Percentiles rank a stretch among this genome's conserved stretches.
These are phyloP conservation scores for Extremus antarcticus DNA, from an alignment of 495 filamentous ascomycete species.

Conservation along the genomic window DNA sequence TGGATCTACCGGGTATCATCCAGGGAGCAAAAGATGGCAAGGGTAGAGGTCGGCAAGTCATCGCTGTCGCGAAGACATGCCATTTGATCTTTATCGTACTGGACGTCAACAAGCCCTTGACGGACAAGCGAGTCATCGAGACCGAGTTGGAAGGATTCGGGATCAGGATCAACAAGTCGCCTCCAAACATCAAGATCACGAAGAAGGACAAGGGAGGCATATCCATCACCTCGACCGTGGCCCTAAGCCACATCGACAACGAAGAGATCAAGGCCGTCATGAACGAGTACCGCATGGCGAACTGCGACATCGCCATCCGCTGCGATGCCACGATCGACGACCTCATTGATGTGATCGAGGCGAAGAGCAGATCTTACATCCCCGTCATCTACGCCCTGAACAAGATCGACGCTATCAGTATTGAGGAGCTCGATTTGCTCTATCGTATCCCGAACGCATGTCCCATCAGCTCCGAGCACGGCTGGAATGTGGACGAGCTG, in stretches of 20 bases:
- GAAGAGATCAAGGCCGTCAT: constrained; percentile 98
- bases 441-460: constrained; percentile 95
- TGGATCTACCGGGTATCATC: constrained; percentile 97
- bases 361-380: constrained; percentile 90
- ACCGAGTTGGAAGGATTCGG: constrained; percentile 95
- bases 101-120: constrained; percentile 95
- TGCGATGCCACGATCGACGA: constrained; percentile 91
- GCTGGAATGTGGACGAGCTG: constrained; percentile 96
- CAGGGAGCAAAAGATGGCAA: constrained; percentile 97
- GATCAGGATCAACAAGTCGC: constrained; percentile 93
- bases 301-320: constrained; percentile 94
- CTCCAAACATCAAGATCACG: constrained; percentile 94
- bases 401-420: constrained; percentile 97
- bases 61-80: constrained; percentile 97
- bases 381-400: constrained; percentile 97
- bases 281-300: constrained; percentile 90
- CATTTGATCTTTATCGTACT: constrained; percentile 98
- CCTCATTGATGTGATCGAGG: constrained; percentile 90
- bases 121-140: constrained; percentile 95
- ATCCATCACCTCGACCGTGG: constrained; percentile 84
- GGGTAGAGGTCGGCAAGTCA: constrained; percentile 95
- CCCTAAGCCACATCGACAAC: constrained; percentile 80
- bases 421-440: constrained; percentile 90
- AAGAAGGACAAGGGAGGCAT: constrained; percentile 99
- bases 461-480: constrained; percentile 94